Percentiles rank a stretch among this genome's conserved stretches.
These are phyloP conservation scores for Clonostachys sp. DNA, from an alignment of 2,329 filamentous ascomycete species.

Conservation along the genomic window DNA sequence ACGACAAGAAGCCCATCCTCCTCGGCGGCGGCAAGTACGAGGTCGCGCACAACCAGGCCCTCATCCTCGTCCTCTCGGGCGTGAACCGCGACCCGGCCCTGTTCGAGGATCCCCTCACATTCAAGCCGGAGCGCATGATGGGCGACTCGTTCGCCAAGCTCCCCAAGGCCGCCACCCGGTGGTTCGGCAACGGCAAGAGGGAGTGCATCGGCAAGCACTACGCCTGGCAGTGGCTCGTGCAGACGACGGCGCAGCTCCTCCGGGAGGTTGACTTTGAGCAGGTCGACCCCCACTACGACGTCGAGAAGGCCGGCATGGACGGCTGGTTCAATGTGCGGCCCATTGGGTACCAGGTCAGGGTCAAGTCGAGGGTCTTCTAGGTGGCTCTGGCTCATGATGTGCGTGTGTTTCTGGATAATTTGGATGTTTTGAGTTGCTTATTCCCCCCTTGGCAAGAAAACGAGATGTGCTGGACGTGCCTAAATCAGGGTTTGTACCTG, in stretches of 20 bases:
- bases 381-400: background rate
- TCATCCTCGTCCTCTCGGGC: constrained; percentile 44
- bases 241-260: constrained; percentile 35
- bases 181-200: constrained; percentile 47
- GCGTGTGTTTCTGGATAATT: too few relatives aligned
- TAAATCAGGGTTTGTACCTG: too few relatives aligned
- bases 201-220: constrained; percentile 47
- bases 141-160: constrained; percentile 35
- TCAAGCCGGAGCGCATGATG: constrained; percentile 44
- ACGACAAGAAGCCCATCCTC: constrained; percentile 37
- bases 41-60: constrained; percentile 39
- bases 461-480: too few relatives aligned
- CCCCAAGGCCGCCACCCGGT: constrained; percentile 40
- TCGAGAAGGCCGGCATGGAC: constrained; percentile 28
- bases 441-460: too few relatives aligned
- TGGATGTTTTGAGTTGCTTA: too few relatives aligned
- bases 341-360: constrained; percentile 35
- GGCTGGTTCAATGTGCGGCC: constrained; percentile 50
- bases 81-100: constrained; percentile 44
- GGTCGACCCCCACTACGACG: constrained; percentile 28
- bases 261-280: constrained; percentile 39
- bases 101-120: constrained; percentile 39
- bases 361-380: constrained; percentile 24
- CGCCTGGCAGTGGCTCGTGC: constrained; percentile 39
- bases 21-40: constrained; percentile 43